Evolutionary conservation across 257 asterid species (phyloP), one percentile per base, ranked within the genome.

Genomic region (Handroanthus guayacan): DNA sequence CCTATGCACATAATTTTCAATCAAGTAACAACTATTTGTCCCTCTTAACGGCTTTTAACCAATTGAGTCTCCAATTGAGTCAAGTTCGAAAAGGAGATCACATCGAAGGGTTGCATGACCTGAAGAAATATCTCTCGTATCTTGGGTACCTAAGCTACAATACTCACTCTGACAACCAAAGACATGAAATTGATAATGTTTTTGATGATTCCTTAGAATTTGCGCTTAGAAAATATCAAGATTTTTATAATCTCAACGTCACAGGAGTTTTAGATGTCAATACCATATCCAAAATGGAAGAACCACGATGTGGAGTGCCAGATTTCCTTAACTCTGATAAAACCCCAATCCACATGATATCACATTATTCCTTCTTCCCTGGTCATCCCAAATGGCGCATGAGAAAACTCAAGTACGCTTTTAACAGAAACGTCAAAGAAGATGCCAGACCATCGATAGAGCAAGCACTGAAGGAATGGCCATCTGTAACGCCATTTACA

Each of bases 241-340:
- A 44, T 6, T 71, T 71, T 5, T 38, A 66, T 31, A 1, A 43
- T 20, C 76, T 81, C 17, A 65, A 71, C 4, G 9, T 25, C 62
- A 54, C 54, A 2, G 69, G 82, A 16, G 9, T 9, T 12, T 20
- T 66, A 9, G 76, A 81, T 38, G 9, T 36, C 5, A 14, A n/a
- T 39, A 81, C 79, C 5, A 36, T 76, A 31, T 5, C 13, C 31
- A 38, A n/a, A 12, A 13, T 81, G 55, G 63, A 3, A 0, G 3
- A 76, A 8, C 79, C 72, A 3, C 67, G 65, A 60, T 67, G 79
- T 39, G 82, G 76, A 17, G 4, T 71, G 52, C 78, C 78, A 1
- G 84, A 80, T 41, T 41, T 64, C 20, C 10, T 41, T 13, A 36
- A 45, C 10, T 48, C 67, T 37, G 18, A 34, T 9, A 34, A 43